A percentile compares a stretch with the other conserved stretches of the same genome.
phyloP scores from a whole-genome alignment of 129 eudicot species.

The Apium graveolens region DNA sequence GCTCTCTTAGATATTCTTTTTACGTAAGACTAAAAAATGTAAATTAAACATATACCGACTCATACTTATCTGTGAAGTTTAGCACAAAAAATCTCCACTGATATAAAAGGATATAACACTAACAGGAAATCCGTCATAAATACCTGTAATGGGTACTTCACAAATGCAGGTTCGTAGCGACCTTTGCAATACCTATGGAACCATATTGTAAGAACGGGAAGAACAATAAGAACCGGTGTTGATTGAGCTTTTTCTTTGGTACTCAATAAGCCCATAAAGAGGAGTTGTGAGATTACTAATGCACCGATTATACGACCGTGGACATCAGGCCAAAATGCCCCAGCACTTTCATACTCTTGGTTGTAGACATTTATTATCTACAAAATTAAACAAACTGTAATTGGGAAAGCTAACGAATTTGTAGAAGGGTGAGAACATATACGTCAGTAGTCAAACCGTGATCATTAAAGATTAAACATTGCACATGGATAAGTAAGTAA shows the following conservation, averaged over 20 bases:
- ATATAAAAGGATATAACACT: background rate
- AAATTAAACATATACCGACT: background rate
- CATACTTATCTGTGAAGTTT: background rate
- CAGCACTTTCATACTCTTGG: conserved; percentile 94
- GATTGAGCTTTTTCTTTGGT: conserved; percentile 55
- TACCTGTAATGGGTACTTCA: conserved; percentile 79
- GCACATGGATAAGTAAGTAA: background rate
- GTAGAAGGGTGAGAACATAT: background rate
- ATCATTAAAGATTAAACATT: background rate
- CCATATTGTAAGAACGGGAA: conserved; percentile 67
- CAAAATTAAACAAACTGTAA: conserved; percentile 4
- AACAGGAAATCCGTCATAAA: background rate
- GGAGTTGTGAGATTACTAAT: conserved; percentile 64
- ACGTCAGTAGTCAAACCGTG: background rate
- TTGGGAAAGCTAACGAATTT: background rate
- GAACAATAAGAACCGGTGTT: conserved; percentile 73
- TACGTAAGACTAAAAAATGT: background rate
- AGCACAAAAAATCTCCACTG: background rate
- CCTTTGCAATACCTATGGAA: conserved; percentile 88
- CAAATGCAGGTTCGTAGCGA: conserved; percentile 82
- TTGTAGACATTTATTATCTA: conserved; percentile 93
- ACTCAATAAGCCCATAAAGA: conserved; percentile 77
- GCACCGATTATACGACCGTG: conserved; percentile 74
- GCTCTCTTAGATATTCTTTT: background rate
- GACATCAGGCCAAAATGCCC: conserved; percentile 97